A percentile compares a stretch with the other conserved stretches of the same genome.
Conservation (phyloP, 495 filamentous ascomycete species). For the Collariella sp. region DNA sequence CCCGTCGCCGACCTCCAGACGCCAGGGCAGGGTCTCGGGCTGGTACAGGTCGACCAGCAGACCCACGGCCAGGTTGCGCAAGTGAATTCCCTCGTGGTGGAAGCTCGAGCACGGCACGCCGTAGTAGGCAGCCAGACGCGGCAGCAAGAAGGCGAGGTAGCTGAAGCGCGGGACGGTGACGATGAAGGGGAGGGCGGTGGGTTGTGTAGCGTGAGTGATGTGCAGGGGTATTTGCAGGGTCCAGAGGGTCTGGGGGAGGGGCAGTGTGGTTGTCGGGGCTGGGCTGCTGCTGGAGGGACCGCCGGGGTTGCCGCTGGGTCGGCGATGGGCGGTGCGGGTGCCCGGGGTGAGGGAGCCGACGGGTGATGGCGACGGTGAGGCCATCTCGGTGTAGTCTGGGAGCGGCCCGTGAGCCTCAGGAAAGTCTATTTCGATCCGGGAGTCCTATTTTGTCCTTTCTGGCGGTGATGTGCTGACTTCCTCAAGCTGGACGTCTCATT, state of each 20-base stretch:
- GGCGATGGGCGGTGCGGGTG: not conserved
- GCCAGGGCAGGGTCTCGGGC: conserved; percentile 59
- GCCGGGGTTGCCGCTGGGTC: not conserved
- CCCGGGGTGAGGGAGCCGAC: not conserved
- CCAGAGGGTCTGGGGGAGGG: conserved; percentile 39
- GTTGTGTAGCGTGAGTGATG: conserved; percentile 39
- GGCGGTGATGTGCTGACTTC: too few species aligned
- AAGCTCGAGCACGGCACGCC: conserved; percentile 60
- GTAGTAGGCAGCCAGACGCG: conserved; percentile 74
- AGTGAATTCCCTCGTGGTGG: conserved; percentile 66
- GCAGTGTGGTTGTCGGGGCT: not conserved
- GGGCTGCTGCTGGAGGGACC: not conserved
- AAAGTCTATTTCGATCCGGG: too few species aligned
- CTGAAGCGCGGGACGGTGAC: conserved; percentile 58
- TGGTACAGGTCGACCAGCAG: conserved; percentile 80
- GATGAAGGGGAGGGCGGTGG: conserved; percentile 36
- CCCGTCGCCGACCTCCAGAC: conserved; percentile 50
- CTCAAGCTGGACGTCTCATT: too few species aligned
- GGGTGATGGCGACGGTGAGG: not conserved
- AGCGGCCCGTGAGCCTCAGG: too few species aligned
- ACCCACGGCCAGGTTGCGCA: conserved; percentile 72
- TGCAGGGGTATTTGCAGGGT: conserved; percentile 41
- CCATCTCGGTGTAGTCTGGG: not conserved
- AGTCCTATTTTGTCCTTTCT: too few species aligned
- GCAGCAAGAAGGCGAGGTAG: conserved; percentile 68